Evolutionary conservation across 75 land plant species (phyloP).

Genomic region (Larix kaempferi): DNA sequence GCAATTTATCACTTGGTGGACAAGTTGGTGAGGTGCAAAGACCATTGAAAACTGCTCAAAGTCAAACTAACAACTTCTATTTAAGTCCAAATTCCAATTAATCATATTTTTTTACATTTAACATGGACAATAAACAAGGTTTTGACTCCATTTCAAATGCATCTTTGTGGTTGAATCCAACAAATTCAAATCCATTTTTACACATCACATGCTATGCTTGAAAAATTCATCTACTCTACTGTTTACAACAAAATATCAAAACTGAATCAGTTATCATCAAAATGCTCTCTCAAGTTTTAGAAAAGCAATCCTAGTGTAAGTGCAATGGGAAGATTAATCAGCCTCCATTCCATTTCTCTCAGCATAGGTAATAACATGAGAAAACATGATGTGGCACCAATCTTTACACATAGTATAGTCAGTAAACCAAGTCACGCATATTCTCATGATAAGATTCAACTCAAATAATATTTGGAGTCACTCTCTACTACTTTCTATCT

Average conservation of each 20-base stretch:
- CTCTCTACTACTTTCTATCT: not conserved
- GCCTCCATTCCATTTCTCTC: not conserved
- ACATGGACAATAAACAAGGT: not conserved
- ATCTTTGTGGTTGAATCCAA: not conserved
- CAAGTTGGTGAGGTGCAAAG: not conserved
- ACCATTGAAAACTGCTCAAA: not conserved
- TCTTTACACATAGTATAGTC: not conserved
- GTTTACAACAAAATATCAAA: not conserved
- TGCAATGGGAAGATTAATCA: not conserved
- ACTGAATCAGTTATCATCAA: not conserved
- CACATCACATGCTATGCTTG: not conserved
- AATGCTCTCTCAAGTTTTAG: not conserved
- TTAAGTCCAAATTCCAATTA: not conserved
- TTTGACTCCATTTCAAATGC: constrained; percentile 3
- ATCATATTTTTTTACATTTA: not conserved
- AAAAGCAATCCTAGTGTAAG: constrained; percentile 1
- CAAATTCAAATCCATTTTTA: not conserved
- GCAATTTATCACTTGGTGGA: not conserved
- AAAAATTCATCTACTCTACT: not conserved
- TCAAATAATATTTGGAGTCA: not conserved
- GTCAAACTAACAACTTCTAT: not conserved
- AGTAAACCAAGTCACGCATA: not conserved
- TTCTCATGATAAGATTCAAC: not conserved
- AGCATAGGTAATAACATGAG: not conserved
- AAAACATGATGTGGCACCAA: not conserved